Evolutionary conservation across 2,329 filamentous ascomycete genomes (phyloP), one percentile per base, ranked within the genome.

Genomic region (Emmonsiellopsis sp.): DNA sequence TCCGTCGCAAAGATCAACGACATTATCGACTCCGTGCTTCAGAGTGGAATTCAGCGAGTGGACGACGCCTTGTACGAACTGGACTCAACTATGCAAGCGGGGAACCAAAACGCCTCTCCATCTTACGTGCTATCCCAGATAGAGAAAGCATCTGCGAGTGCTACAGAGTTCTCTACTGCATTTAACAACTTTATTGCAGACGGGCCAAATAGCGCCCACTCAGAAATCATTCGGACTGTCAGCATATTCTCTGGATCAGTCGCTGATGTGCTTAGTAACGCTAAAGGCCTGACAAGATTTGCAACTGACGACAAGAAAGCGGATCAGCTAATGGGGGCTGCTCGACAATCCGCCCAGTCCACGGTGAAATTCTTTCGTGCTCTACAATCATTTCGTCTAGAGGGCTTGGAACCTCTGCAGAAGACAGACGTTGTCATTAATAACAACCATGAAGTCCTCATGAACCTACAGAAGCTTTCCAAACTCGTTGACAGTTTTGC

Each of bases 181-280:
- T 98, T 97, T 79, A 98, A 96, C 76, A 95, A 95, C 72, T 97
- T 94, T 70, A 94, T 98, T 63, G 93, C 92, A 7, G 93, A 98
- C 66, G 93, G 93, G 0, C 91, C 92, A 5, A 95, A 91, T 69
- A 89, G 88, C 67, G 85, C 84, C 8, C 89, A 96, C 65, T 82
- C 87, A 1, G 91, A 95, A 55, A 86, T 98, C 57, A 97, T 97
- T 70, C 90, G 90, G 67, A 89, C 89, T 0, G 87, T 95, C 62
- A 93, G 89, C 65, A 82, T 90, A 51, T 96, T 97, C 70, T 80
- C 93, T 1, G 89, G 91, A 16, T 88, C 93, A 3, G 84, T 96
- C 58, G 87, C 92, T 1, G 93, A 98, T 71, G 91, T 97, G 3
- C 85, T 95, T 63, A 90, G 86, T 73, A 98, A 97, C 73, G 91